Evolutionary conservation across 495 filamentous ascomycete species (phyloP).

Genomic region (Trichoderma asperelloides): DNA sequence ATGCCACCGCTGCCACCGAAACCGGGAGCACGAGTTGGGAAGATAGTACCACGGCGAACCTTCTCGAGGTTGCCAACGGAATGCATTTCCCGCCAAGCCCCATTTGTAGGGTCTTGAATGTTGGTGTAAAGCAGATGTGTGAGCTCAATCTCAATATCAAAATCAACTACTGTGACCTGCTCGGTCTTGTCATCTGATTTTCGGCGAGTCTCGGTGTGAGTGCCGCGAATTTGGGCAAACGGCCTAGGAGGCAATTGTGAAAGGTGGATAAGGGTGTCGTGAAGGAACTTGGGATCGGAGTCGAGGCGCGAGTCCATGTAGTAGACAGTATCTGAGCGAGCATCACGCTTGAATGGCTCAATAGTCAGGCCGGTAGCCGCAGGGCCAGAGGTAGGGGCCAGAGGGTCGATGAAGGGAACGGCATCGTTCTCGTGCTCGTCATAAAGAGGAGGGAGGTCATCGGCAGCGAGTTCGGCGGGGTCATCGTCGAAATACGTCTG

Average conservation of each 20-base stretch:
- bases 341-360: slow-evolving; percentile 17
- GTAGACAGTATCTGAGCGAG: slow-evolving; percentile 22
- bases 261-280: slow-evolving; percentile 31
- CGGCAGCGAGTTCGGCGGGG: slow-evolving; percentile 20
- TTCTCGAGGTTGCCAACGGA: slow-evolving; percentile 33
- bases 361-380: slow-evolving; percentile 7
- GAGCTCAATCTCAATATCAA: slow-evolving; percentile 43
- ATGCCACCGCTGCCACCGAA: slow-evolving; percentile 15
- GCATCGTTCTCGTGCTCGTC: slow-evolving; percentile 17
- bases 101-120: slow-evolving; percentile 15
- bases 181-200: slow-evolving; percentile 37
- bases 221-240: slow-evolving; percentile 38
- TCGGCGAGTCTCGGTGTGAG: slow-evolving; percentile 35
- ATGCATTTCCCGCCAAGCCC: slow-evolving; percentile 22
- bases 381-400: slow-evolving; percentile 13
- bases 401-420: slow-evolving; percentile 16
- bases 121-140: slow-evolving; percentile 39
- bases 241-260: slow-evolving; percentile 36
- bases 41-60: slow-evolving; percentile 31
- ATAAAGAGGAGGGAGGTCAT: slow-evolving; percentile 30
- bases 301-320: slow-evolving; percentile 33
- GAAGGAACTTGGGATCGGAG: slow-evolving; percentile 30
- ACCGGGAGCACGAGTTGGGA: slow-evolving; percentile 31
- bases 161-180: slow-evolving; percentile 36
- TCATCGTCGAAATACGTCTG: slow-evolving; percentile 21